These are phyloP conservation scores for Rhizopogon roseolus DNA, from an alignment of 768 basidiomycete species.

Conservation along the genomic window DNA sequence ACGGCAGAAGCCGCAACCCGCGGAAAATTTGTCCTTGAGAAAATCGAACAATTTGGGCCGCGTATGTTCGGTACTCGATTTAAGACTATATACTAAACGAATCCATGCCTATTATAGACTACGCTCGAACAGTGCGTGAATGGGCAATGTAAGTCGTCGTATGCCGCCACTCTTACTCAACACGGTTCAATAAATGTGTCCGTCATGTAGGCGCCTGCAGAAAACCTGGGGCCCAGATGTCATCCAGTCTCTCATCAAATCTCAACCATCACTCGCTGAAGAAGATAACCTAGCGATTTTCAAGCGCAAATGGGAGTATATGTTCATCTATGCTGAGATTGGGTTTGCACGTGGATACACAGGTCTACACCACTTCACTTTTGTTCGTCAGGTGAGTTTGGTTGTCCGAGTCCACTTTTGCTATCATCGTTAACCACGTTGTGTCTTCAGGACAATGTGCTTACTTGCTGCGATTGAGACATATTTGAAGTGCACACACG, in stretches of 20 bases:
- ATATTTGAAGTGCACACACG: no score
- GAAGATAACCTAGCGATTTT: conserved; percentile 28
- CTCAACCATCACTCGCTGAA: conserved; percentile 7
- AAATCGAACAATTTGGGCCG: conserved; percentile 14
- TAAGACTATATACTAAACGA: not conserved
- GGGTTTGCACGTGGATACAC: conserved; percentile 14
- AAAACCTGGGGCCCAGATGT: conserved; percentile 5
- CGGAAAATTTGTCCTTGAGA: conserved; percentile 17
- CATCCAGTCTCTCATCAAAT: conserved; percentile 1
- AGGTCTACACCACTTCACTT: conserved; percentile 1
- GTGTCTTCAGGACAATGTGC: not conserved
- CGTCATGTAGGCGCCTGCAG: conserved; percentile 9
- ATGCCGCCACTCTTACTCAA: not conserved
- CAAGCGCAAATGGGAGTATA: conserved; percentile 33
- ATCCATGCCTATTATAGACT: conserved; percentile 5
- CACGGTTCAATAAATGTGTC: not conserved
- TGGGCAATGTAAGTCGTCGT: conserved; percentile 15
- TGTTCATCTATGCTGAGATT: conserved; percentile 16
- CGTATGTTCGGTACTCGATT: conserved; percentile 5
- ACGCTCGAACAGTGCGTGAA: conserved; percentile 19
- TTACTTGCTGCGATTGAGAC: not conserved
- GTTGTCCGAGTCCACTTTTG: no score
- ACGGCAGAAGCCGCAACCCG: conserved; percentile 10
- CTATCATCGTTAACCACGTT: not conserved
- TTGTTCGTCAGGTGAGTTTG: not conserved